phyloP scores from a whole-genome alignment of 306 rosid genomes.

The Vigna radiata region DNA sequence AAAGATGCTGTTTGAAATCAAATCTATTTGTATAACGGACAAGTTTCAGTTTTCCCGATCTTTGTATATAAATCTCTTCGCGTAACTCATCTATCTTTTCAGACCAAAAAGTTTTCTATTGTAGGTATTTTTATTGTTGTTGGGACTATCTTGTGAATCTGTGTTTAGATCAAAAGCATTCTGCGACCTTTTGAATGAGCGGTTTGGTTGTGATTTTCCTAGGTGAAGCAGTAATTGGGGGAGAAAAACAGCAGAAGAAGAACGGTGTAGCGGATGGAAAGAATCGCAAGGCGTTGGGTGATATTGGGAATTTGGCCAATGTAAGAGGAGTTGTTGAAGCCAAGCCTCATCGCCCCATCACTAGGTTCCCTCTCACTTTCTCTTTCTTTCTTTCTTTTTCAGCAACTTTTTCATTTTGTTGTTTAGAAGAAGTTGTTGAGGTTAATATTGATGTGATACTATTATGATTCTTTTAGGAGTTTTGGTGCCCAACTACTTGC shows the following conservation, averaged over 20 bases:
- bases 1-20: not conserved
- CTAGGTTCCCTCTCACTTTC: slow-evolving; percentile 54
- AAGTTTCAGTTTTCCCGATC: slow-evolving; percentile 10
- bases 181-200: not conserved
- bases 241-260: slow-evolving; percentile 67
- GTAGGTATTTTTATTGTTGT: not conserved
- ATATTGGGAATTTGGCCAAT: slow-evolving; percentile 75
- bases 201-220: not conserved
- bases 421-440: no score
- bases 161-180: slow-evolving; percentile 15
- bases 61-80: not conserved
- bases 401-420: no score
- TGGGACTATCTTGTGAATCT: not conserved
- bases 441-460: not conserved
- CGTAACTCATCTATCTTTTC: not conserved
- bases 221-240: slow-evolving; percentile 69
- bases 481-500: slow-evolving; percentile 89
- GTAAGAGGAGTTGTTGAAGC: slow-evolving; percentile 59
- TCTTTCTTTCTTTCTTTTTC: not conserved
- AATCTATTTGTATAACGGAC: not conserved
- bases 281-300: slow-evolving; percentile 72
- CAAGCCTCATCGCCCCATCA: slow-evolving; percentile 86
- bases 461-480: slow-evolving; percentile 56
- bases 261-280: slow-evolving; percentile 60
- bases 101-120: not conserved